phyloP scores from a whole-genome alignment of 2,329 filamentous ascomycete species.

The Monilinia laxa region DNA sequence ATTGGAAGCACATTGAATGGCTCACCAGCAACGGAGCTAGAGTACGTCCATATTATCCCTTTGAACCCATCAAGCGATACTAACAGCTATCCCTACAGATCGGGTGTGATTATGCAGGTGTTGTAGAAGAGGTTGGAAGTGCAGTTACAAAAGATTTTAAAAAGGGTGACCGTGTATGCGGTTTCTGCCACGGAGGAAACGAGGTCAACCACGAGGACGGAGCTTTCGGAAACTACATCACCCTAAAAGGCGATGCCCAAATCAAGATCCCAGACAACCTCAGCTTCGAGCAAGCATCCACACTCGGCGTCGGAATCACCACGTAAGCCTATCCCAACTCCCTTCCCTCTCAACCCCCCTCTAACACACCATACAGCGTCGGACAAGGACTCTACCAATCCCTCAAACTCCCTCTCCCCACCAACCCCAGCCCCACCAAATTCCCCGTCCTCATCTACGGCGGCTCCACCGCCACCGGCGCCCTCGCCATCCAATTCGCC shows the following conservation, averaged over 20 bases:
- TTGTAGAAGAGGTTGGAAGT: constrained; percentile 48
- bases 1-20: constrained; percentile 40
- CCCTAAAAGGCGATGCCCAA: constrained; percentile 43
- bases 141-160: constrained; percentile 46
- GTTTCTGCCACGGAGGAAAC: constrained; percentile 45
- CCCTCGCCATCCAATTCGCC: constrained; percentile 51
- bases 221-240: constrained; percentile 39
- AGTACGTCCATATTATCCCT: constrained; percentile 20
- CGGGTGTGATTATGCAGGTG: constrained; percentile 51
- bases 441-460: constrained; percentile 51
- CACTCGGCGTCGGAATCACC: constrained; percentile 35
- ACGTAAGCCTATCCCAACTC: constrained; percentile 30
- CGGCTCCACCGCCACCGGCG: constrained; percentile 51
- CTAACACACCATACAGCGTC: constrained; percentile 43
- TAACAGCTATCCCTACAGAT: constrained; percentile 27
- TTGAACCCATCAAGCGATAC: not conserved
- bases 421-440: constrained; percentile 41
- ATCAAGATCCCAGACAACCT: constrained; percentile 48
- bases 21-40: constrained; percentile 30
- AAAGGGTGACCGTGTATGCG: constrained; percentile 50
- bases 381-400: constrained; percentile 51
- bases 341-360: not conserved
- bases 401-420: constrained; percentile 49
- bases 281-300: constrained; percentile 49
- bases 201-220: constrained; percentile 45